These are phyloP conservation scores for Phanerodontia chrysosporium DNA, from an alignment of 768 basidiomycete species.

Conservation along the genomic window DNA sequence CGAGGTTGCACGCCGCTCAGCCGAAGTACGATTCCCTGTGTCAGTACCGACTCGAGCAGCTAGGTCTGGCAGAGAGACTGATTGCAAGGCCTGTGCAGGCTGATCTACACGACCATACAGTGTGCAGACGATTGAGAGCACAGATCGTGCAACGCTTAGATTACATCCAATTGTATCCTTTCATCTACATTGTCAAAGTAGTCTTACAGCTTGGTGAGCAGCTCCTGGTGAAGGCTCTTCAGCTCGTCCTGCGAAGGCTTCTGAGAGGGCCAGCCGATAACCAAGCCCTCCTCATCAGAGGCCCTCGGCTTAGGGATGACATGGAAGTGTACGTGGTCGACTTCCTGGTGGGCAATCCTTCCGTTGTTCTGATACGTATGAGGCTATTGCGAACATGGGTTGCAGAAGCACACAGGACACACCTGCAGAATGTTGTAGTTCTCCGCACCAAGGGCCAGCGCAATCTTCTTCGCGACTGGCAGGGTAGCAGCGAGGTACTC, in stretches of 20 bases:
- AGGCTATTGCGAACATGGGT: background rate
- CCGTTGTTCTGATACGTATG: conserved; percentile 59
- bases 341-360: conserved; percentile 48
- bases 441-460: conserved; percentile 62
- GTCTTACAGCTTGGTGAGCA: conserved; percentile 49
- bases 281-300: conserved; percentile 66
- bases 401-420: background rate
- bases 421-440: conserved; percentile 88
- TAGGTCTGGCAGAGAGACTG: too few species aligned
- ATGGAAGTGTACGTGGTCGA: conserved; percentile 91
- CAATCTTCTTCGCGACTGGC: conserved; percentile 85
- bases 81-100: too few species aligned
- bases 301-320: conserved; percentile 85
- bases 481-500: conserved; percentile 74
- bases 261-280: conserved; percentile 75
- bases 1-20: too few species aligned
- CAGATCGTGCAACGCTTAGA: background rate
- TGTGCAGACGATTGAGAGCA: too few species aligned
- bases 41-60: too few species aligned
- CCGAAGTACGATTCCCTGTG: too few species aligned
- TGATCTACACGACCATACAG: too few species aligned
- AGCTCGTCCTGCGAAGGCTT: conserved; percentile 60
- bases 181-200: background rate
- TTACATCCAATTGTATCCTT: background rate
- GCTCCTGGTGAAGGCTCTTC: conserved; percentile 49